Conservation (phyloP, 164 flowering plant species). For the Liquidambar formosana region DNA sequence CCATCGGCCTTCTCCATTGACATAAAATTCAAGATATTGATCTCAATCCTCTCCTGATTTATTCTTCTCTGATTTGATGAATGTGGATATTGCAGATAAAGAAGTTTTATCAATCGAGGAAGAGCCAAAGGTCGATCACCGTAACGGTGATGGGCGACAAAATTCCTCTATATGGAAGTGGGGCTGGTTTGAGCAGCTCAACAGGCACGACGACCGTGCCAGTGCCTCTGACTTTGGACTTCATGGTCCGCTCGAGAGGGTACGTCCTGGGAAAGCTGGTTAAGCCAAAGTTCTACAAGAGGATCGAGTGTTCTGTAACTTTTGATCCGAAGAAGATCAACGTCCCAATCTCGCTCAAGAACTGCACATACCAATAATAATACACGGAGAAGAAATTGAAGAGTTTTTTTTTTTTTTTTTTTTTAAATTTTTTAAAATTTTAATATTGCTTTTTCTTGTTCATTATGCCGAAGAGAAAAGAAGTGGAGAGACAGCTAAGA, state of each 20-base stretch:
- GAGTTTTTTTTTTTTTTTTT: not conserved
- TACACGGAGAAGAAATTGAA: not conserved
- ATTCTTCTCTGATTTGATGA: not conserved
- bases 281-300: constrained; percentile 72
- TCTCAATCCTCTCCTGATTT: not conserved
- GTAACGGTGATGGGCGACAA: constrained; percentile 54
- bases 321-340: constrained; percentile 55
- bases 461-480: not conserved
- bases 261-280: constrained; percentile 84
- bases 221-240: constrained; percentile 56
- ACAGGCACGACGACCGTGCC: constrained; percentile 50
- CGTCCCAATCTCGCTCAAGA: constrained; percentile 50
- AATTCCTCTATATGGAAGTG: constrained; percentile 84
- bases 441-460: not conserved
- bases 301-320: constrained; percentile 46
- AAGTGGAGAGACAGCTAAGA: constrained; percentile 19
- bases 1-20: not conserved
- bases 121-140: constrained; percentile 55
- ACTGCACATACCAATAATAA: constrained; percentile 50
- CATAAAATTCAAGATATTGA: not conserved
- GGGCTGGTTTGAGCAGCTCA: constrained; percentile 60
- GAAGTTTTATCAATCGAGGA: constrained; percentile 80
- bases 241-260: constrained; percentile 61
- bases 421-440: not conserved
- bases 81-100: constrained; percentile 51